Base-by-base conservation (phyloP, 2,329 filamentous ascomycete genomes). In the Myriosclerotinia curreyana region DNA sequence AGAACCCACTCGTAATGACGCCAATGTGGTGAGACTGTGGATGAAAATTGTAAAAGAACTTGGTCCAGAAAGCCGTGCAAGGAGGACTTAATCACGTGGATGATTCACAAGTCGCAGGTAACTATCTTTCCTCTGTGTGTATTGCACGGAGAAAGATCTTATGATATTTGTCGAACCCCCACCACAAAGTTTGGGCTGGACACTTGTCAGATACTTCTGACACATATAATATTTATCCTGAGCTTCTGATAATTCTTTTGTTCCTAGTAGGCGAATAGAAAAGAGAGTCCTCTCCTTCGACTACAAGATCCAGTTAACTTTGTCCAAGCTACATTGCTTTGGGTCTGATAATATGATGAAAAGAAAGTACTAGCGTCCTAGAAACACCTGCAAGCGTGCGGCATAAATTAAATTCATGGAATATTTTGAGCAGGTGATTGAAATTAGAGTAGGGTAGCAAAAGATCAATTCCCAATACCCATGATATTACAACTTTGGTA, bases 201-300 rank as follows among this genome's bases (percentile, higher is more conserved):
- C 20, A 38, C 20, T 38, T 59, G 31, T 48, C 42, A 48, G 42
- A 59, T 48, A 59, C 28, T 48, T 59, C n/a, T 59, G 55, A 38
- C 42, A 48, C 46, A 36, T 25, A 38, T 48, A 28, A 59, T 25
- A 59, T 36, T 31, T 25, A 38, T 36, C 31, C 20, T 22, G 28
- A 58, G 55, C 42, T 25, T 58, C 11, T 36, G n/a, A 36, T 58
- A 5, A 48, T 58, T 58, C 42, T 48, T 48, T n/a, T 22, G 9
- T 20, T 25, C n/a, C n/a, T 8, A 15, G 14, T 22, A 54, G n/a
- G 44, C 31, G 5, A 59, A 59, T 48, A 49, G 14, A 48, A 36
- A 48, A 48, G n/a, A 36, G 9, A 2, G 3, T 36, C 48, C 42
- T 20, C 20, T 58, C 25, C 31, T 36, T 48, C n/a, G 31, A 59